Evolutionary conservation across 495 filamentous ascomycete species (phyloP).

Genomic region (Daldinia concentrica): DNA sequence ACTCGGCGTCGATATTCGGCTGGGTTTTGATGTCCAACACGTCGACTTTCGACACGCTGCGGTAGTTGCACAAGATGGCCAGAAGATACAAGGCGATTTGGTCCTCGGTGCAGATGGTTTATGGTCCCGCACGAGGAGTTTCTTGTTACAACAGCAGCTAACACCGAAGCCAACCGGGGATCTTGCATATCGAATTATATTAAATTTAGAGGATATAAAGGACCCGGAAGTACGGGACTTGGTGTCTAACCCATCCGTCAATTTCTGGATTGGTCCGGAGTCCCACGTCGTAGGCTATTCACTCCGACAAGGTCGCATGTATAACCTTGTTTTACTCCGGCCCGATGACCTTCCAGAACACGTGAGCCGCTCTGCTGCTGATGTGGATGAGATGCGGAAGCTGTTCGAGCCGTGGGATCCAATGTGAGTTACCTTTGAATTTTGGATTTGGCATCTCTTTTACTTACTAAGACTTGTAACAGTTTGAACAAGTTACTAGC

Average conservation of each 20-base stretch:
- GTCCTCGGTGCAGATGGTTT: background rate
- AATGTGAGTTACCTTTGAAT: constrained; percentile 31
- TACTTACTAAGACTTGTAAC: background rate
- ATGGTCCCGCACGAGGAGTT: background rate
- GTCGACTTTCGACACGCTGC: background rate
- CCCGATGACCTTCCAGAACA: constrained; percentile 61
- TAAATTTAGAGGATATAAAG: background rate
- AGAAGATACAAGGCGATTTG: background rate
- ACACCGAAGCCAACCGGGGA: background rate
- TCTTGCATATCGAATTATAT: background rate
- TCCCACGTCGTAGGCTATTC: constrained; percentile 68
- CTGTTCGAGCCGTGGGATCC: constrained; percentile 64
- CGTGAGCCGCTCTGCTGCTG: constrained; percentile 54
- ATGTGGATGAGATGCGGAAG: constrained; percentile 59
- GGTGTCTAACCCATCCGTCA: constrained; percentile 64
- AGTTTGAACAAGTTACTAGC: constrained; percentile 55
- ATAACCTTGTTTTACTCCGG: constrained; percentile 67
- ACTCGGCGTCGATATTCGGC: background rate
- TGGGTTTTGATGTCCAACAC: background rate
- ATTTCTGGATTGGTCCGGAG: constrained; percentile 75
- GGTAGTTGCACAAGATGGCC: background rate
- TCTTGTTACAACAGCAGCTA: background rate
- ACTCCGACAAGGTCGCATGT: constrained; percentile 59
- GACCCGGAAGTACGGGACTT: constrained; percentile 46
- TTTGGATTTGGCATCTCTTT: background rate